These are phyloP conservation scores for Cryptosporidium canis DNA, from an alignment of 169 alveolate species.

Conservation along the genomic window DNA sequence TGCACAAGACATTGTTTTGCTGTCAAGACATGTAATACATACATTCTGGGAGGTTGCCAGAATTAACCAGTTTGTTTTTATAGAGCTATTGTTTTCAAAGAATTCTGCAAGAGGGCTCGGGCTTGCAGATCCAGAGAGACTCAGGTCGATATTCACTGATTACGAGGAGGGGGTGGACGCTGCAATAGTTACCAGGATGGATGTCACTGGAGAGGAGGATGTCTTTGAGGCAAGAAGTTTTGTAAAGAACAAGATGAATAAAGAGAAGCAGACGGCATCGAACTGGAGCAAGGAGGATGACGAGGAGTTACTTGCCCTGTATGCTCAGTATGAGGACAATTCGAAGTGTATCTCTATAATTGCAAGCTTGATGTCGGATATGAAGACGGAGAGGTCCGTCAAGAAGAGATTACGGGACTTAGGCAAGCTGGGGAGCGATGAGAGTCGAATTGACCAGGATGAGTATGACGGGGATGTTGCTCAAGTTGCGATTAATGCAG, in stretches of 20 bases:
- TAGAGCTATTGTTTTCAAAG: conserved; percentile 54
- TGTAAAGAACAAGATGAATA: conserved; percentile 46
- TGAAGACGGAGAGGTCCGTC: conserved; percentile 33
- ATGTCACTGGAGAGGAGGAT: conserved; percentile 13
- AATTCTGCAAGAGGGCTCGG: conserved; percentile 69
- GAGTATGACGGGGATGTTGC: neutral
- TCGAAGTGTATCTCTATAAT: conserved; percentile 59
- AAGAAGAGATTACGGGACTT: conserved; percentile 39
- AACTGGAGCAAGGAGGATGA: conserved; percentile 59
- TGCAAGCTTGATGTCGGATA: conserved; percentile 22
- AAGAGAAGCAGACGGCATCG: neutral
- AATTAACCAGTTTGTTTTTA: conserved; percentile 31
- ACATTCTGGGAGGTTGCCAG: conserved; percentile 59
- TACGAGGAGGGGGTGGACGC: conserved; percentile 56
- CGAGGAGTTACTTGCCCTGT: conserved; percentile 37
- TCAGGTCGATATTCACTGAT: conserved; percentile 49
- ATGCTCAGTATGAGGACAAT: conserved; percentile 2
- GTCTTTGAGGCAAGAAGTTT: conserved; percentile 27
- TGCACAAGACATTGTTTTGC: conserved; percentile 37
- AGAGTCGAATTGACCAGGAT: neutral
- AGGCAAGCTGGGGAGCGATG: neutral
- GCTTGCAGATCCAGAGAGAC: conserved; percentile 67
- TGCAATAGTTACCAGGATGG: conserved; percentile 36
- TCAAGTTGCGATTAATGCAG: neutral
- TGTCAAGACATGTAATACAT: conserved; percentile 58